Percentiles rank a stretch among this genome's conserved stretches.
Conservation (phyloP, 345 rosid species). For the Isatis tinctoria region DNA sequence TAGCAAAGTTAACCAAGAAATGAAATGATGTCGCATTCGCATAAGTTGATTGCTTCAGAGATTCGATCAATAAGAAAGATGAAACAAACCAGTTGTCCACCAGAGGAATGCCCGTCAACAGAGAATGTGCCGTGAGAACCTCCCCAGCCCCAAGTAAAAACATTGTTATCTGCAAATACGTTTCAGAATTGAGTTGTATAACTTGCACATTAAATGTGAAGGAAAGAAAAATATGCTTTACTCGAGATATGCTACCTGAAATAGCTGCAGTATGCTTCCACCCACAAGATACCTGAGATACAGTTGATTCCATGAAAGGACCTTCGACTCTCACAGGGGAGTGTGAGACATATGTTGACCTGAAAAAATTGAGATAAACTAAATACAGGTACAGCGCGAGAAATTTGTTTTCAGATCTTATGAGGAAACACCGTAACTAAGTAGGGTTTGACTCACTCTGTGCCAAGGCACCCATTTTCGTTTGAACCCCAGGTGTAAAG, state of each 20-base stretch:
- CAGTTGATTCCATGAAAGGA: slow-evolving; percentile 58
- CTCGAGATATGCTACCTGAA: slow-evolving; percentile 49
- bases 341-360: slow-evolving; percentile 58
- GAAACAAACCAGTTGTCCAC: slow-evolving; percentile 85
- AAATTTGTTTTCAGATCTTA: slow-evolving; percentile 3
- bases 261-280: slow-evolving; percentile 98
- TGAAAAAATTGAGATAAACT: slow-evolving; percentile 26
- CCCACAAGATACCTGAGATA: slow-evolving; percentile 87
- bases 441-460: slow-evolving; percentile 44
- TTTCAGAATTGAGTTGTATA: background rate
- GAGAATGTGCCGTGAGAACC: slow-evolving; percentile 95
- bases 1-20: background rate
- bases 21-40: background rate
- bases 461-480: slow-evolving; percentile 95
- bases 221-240: background rate
- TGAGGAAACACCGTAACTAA: background rate
- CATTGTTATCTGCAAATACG: slow-evolving; percentile 53
- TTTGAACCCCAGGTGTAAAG: slow-evolving; percentile 88
- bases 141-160: slow-evolving; percentile 98
- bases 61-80: slow-evolving; percentile 7
- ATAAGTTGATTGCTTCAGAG: background rate
- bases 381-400: background rate
- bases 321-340: slow-evolving; percentile 75
- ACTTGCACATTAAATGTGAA: background rate
- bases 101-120: slow-evolving; percentile 83